A percentile compares a stretch with the other conserved stretches of the same genome.
These are phyloP conservation scores for Phytophthora pseudosyringae DNA, from an alignment of 352 stramenopile genomes.

Conservation along the genomic window DNA sequence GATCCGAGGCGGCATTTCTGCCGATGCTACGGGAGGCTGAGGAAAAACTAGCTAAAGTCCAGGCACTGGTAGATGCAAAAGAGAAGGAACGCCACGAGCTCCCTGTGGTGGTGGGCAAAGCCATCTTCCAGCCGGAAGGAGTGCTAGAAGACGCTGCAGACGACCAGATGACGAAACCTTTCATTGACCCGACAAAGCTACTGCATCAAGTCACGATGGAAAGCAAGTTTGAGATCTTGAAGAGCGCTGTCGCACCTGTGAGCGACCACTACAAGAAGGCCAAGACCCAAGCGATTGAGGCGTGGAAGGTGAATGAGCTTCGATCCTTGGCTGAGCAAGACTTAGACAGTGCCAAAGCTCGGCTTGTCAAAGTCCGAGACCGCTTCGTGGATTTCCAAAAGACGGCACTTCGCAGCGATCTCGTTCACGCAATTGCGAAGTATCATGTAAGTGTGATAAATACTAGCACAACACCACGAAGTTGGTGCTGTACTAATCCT, in stretches of 20 bases:
- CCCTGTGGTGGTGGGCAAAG: conserved; percentile 64
- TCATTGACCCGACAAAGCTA: conserved; percentile 44
- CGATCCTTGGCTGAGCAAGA: conserved; percentile 60
- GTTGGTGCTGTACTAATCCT: neutral
- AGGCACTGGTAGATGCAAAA: conserved; percentile 36
- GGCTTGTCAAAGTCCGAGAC: conserved; percentile 60
- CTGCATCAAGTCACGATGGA: conserved; percentile 62
- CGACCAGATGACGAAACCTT: neutral
- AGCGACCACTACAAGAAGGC: conserved; percentile 67
- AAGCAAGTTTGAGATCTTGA: conserved; percentile 71
- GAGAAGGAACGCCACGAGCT: conserved; percentile 47
- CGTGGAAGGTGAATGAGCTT: conserved; percentile 66
- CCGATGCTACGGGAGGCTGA: conserved; percentile 43
- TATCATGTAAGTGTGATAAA: conserved; percentile 47
- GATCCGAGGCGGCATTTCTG: conserved; percentile 50
- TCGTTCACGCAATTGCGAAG: conserved; percentile 43
- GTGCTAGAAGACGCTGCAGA: neutral
- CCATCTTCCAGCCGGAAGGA: conserved; percentile 47
- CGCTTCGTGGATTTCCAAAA: conserved; percentile 62
- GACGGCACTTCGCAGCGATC: conserved; percentile 44
- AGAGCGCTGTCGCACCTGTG: conserved; percentile 51
- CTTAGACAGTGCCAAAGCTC: conserved; percentile 58
- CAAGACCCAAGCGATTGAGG: conserved; percentile 53
- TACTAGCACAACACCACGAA: neutral
- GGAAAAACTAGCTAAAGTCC: conserved; percentile 27